phyloP scores from a whole-genome alignment of 208 protist genomes.

The Acanthamoeba castellanii region DNA sequence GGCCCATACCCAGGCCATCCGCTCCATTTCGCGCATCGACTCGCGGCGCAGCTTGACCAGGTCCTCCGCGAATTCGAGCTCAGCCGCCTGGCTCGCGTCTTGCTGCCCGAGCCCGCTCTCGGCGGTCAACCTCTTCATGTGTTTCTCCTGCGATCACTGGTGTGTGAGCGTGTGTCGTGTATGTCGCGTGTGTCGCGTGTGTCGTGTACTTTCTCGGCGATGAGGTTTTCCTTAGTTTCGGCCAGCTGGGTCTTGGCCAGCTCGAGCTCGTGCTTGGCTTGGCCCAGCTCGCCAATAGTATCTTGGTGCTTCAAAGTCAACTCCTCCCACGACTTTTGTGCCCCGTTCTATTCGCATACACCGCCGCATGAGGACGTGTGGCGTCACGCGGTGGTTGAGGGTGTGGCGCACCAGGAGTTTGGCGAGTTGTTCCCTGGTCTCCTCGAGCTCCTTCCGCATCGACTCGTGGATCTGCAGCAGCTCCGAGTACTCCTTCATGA shows the following conservation, averaged over 20 bases:
- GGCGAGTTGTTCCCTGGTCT: not conserved
- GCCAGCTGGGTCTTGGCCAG: no score
- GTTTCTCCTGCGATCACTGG: not conserved
- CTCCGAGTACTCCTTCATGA: not conserved
- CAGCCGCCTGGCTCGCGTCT: not conserved
- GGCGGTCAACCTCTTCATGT: not conserved
- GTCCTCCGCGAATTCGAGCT: not conserved
- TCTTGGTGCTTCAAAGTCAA: no score
- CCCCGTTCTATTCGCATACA: not conserved
- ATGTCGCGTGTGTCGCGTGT: not conserved
- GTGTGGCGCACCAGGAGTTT: not conserved
- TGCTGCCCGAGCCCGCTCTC: no score
- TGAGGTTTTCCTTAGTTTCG: no score
- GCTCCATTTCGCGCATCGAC: not conserved
- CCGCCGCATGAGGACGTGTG: no score
- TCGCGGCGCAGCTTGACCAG: not conserved
- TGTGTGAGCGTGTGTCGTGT: no score
- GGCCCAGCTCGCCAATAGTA: no score
- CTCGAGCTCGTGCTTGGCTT: no score
- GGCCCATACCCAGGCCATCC: not conserved
- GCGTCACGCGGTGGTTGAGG: no score
- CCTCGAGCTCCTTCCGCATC: not conserved
- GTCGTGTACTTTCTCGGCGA: not conserved
- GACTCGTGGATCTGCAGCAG: not conserved
- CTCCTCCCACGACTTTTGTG: not conserved